phyloP scores from a whole-genome alignment of 305 asterid species.

The Fraxinus platypoda region DNA sequence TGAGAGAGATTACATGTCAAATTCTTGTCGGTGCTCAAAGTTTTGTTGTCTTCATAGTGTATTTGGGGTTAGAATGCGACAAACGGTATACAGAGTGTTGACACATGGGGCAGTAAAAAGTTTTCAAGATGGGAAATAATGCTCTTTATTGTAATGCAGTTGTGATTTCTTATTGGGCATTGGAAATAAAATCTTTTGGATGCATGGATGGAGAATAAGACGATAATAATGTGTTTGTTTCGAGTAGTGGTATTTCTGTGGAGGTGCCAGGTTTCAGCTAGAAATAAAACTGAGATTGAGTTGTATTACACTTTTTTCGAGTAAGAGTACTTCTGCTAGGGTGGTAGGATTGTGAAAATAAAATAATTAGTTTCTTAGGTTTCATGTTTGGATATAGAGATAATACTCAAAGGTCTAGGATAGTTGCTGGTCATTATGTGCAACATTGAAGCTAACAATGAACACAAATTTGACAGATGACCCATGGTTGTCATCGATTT shows the following conservation, averaged over 20 bases:
- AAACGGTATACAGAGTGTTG: background rate
- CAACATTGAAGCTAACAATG: background rate
- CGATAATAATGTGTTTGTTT: slow-evolving; percentile 5
- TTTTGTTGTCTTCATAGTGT: slow-evolving; percentile 9
- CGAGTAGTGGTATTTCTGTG: background rate
- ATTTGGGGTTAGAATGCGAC: background rate
- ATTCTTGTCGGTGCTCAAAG: slow-evolving; percentile 9
- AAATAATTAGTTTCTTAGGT: background rate
- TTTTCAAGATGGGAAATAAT: slow-evolving; percentile 8
- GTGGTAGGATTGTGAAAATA: background rate
- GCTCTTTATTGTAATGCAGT: background rate
- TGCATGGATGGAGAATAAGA: background rate
- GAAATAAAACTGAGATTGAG: background rate
- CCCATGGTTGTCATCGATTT: background rate
- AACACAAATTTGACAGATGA: background rate
- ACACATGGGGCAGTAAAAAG: background rate
- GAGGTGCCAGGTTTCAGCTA: background rate
- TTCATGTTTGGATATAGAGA: background rate
- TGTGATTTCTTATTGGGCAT: slow-evolving; percentile 14
- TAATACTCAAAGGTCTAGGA: background rate
- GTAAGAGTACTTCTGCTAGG: background rate
- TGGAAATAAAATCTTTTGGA: slow-evolving; percentile 9
- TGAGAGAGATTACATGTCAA: background rate
- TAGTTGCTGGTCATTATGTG: background rate
- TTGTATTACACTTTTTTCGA: background rate